phyloP scores from a whole-genome alignment of 768 basidiomycete genomes.

The Macrolepiota fuliginosa region DNA sequence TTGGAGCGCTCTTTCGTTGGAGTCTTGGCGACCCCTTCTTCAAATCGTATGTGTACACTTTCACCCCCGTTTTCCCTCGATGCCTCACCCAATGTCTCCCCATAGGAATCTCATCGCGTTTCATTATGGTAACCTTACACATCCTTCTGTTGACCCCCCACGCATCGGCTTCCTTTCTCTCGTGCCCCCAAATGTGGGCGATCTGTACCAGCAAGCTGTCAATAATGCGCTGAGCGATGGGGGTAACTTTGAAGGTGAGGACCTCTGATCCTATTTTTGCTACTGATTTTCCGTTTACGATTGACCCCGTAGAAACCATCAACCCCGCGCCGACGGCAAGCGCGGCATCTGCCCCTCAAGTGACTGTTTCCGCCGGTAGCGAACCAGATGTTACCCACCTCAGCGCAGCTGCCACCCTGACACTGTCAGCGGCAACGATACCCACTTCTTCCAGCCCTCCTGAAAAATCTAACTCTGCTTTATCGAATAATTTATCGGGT shows the following conservation, averaged over 20 bases:
- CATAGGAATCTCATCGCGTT: slow-evolving; percentile 60
- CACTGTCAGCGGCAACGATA: background rate
- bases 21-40: slow-evolving; percentile 72
- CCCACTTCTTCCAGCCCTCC: background rate
- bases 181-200: slow-evolving; percentile 51
- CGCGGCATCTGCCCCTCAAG: slow-evolving; percentile 21
- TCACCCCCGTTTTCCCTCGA: background rate
- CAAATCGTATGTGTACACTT: slow-evolving; percentile 51
- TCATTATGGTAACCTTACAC: slow-evolving; percentile 69
- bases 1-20: slow-evolving; percentile 61
- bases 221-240: slow-evolving; percentile 33
- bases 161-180: slow-evolving; percentile 66
- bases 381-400: background rate
- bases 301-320: slow-evolving; percentile 25
- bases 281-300: background rate
- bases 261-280: background rate
- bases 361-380: slow-evolving; percentile 9
- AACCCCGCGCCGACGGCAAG: slow-evolving; percentile 33
- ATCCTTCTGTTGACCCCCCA: slow-evolving; percentile 65
- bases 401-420: background rate
- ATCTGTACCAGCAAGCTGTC: slow-evolving; percentile 34
- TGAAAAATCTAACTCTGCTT: background rate
- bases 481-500: background rate
- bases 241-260: slow-evolving; percentile 36
- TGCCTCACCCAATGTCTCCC: background rate